A percentile compares a stretch with the other conserved stretches of the same genome.
Conservation (phyloP, 805 yeast genomes). For the Candida odintsovae region DNA sequence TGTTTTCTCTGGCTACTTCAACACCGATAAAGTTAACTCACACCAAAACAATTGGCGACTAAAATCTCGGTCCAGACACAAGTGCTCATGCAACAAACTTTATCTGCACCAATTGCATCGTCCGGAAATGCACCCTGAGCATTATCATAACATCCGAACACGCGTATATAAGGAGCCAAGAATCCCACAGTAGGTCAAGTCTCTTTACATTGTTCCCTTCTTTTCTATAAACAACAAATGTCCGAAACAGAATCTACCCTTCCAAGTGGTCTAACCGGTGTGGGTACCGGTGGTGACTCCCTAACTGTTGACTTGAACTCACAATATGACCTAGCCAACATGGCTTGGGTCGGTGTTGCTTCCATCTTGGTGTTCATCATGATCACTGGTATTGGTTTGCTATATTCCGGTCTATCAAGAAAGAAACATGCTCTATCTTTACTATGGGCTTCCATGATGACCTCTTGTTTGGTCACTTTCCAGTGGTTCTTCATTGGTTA, state of each 20-base stretch:
- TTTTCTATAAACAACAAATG: not conserved
- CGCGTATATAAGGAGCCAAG: not conserved
- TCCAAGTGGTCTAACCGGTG: conserved; percentile 40
- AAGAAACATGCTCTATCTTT: conserved; percentile 94
- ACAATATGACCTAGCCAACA: conserved; percentile 66
- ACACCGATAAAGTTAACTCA: too few species aligned
- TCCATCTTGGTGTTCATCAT: conserved; percentile 86
- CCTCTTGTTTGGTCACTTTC: conserved; percentile 74
- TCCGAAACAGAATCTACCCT: not conserved
- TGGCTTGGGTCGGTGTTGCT: conserved; percentile 81
- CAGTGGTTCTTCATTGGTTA: conserved; percentile 99
- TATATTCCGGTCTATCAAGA: conserved; percentile 90
- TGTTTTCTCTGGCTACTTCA: too few species aligned
- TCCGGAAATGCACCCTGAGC: not conserved
- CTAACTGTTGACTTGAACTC: conserved; percentile 65
- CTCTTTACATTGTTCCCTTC: not conserved
- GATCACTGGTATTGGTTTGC: conserved; percentile 92
- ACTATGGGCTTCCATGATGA: conserved; percentile 91
- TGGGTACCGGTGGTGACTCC: conserved; percentile 78
- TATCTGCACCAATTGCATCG: not conserved
- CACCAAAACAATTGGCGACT: too few species aligned
- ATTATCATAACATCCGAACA: not conserved
- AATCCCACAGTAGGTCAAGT: not conserved
- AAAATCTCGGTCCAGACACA: not conserved
- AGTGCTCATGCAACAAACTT: not conserved